Conservation (phyloP, 257 asterid genomes). For the Haberlea rhodopensis region DNA sequence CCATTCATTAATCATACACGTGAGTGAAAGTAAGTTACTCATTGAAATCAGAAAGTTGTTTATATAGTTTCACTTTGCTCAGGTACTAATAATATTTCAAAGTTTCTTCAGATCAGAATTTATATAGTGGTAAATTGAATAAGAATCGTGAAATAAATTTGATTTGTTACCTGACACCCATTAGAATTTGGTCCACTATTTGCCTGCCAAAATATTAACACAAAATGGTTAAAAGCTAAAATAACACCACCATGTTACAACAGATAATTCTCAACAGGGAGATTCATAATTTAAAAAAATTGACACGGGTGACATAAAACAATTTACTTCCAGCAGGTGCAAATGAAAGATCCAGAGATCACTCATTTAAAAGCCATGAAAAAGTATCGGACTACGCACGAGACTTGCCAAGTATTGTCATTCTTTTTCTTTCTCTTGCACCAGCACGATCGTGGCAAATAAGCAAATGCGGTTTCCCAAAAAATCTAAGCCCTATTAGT, state of each 20-base stretch:
- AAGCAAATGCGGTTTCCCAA: no score
- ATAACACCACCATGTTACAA: not conserved
- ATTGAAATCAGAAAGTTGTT: constrained; percentile 1
- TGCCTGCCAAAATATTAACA: constrained; percentile 59
- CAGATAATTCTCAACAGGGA: not conserved
- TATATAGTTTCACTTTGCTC: not conserved
- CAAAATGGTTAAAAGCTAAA: constrained; percentile 2
- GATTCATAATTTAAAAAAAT: not conserved
- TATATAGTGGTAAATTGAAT: not conserved
- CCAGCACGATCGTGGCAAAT: no score
- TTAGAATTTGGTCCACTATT: constrained; percentile 82
- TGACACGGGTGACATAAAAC: not conserved
- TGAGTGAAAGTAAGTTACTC: not conserved
- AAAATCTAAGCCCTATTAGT: no score
- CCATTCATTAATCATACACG: not conserved
- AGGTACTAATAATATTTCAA: not conserved
- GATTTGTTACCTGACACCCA: constrained; percentile 79
- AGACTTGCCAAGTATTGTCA: no score
- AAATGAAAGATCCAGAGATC: not conserved
- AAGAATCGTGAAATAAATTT: constrained; percentile 16
- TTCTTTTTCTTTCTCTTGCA: no score
- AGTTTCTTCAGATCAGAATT: not conserved
- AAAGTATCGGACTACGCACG: not conserved
- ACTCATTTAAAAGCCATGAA: not conserved
- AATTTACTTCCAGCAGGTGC: not conserved